Conservation (phyloP, 306 rosid species). For the Pyrus betulifolia region DNA sequence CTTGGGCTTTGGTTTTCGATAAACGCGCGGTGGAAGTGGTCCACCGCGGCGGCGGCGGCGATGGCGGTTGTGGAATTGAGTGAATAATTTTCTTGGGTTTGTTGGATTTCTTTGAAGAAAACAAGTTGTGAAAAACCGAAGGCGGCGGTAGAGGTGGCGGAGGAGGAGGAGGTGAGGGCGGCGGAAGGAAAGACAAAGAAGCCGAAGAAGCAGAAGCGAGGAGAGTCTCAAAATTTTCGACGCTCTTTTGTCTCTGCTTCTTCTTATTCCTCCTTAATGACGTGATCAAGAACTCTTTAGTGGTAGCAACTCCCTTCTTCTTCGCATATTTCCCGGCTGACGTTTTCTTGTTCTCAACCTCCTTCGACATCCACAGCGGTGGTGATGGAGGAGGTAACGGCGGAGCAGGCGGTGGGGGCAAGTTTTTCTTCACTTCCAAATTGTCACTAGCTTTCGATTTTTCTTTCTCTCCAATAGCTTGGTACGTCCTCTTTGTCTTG, state of each 20-base stretch:
- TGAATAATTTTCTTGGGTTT: conserved; percentile 30
- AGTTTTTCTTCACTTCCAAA: neutral
- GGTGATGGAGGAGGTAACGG: neutral
- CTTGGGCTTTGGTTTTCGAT: conserved; percentile 28
- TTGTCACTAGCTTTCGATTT: neutral
- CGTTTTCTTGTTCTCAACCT: conserved; percentile 22
- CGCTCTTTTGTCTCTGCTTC: conserved; percentile 51
- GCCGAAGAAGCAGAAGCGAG: conserved; percentile 15
- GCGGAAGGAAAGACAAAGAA: conserved; percentile 21
- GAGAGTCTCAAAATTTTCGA: conserved; percentile 45
- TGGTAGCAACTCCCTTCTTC: conserved; percentile 30
- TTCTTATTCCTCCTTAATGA: conserved; percentile 49
- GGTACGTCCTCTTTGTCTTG: conserved; percentile 25
- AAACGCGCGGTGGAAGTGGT: neutral
- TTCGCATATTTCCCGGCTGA: conserved; percentile 18
- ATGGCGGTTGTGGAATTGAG: conserved; percentile 9
- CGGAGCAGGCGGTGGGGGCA: neutral
- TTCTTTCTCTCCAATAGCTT: conserved; percentile 12
- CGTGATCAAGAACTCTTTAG: conserved; percentile 45
- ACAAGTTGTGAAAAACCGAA: conserved; percentile 41
- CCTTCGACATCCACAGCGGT: neutral
- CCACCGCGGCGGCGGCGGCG: neutral
- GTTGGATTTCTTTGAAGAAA: conserved; percentile 44
- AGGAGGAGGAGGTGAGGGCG: conserved; percentile 29
- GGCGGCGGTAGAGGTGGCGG: conserved; percentile 30